phyloP scores from a whole-genome alignment of 805 yeast genomes.

The Kodamaea kaohsiungensis region DNA sequence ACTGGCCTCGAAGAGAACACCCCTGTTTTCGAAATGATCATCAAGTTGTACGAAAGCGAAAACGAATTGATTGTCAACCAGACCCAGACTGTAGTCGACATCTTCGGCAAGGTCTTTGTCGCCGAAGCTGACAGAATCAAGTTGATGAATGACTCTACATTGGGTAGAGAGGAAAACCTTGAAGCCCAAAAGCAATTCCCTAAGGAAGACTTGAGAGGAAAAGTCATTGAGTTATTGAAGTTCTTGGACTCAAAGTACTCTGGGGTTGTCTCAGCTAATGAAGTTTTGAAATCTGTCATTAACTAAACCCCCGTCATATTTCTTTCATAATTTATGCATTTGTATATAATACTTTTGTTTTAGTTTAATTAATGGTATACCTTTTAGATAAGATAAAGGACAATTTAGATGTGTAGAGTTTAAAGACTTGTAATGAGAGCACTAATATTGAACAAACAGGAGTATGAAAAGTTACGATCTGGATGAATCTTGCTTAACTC shows the following conservation, averaged over 20 bases:
- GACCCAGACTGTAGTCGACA: conserved; percentile 63
- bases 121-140: conserved; percentile 76
- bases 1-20: conserved; percentile 91
- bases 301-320: conserved; percentile 1
- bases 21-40: conserved; percentile 80
- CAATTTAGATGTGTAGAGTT: too few relatives aligned
- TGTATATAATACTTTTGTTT: conserved; percentile 5
- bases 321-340: background rate
- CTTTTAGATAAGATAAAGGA: background rate
- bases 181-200: conserved; percentile 80
- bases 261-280: conserved; percentile 60
- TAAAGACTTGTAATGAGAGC: too few relatives aligned
- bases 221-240: conserved; percentile 70
- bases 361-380: conserved; percentile 5
- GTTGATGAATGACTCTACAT: conserved; percentile 68
- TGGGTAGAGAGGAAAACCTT: conserved; percentile 83
- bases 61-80: conserved; percentile 54
- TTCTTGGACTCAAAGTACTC: conserved; percentile 65
- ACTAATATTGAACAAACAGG: too few relatives aligned
- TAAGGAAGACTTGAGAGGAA: conserved; percentile 59
- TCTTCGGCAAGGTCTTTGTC: conserved; percentile 68
- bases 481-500: too few relatives aligned
- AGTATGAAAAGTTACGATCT: too few relatives aligned
- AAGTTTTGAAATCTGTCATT: conserved; percentile 44
- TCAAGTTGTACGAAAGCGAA: conserved; percentile 67